Evolutionary conservation across 805 yeast genomes (phyloP).

Genomic region (Yarrowia deformans): DNA sequence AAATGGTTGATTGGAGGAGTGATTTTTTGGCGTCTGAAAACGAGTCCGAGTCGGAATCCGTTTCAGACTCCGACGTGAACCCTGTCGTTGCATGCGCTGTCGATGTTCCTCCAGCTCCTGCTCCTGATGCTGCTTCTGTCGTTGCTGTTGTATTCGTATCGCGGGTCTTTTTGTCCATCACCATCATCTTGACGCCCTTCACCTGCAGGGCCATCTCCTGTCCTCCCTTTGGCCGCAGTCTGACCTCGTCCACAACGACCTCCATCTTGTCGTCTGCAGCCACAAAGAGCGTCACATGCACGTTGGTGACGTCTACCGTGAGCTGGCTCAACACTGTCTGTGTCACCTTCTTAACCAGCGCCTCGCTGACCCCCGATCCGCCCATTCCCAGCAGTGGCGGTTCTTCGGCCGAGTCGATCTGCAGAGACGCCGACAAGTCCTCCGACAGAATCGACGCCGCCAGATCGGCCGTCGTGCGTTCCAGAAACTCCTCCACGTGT

Average conservation of each 20-base stretch:
- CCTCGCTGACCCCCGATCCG: slow-evolving; percentile 4
- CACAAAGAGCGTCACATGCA: slow-evolving; percentile 19
- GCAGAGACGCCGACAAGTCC: neutral
- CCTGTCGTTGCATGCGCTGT: slow-evolving; percentile 2
- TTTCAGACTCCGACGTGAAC: slow-evolving; percentile 11
- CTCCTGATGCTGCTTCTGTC: neutral
- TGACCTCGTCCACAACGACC: slow-evolving; percentile 41
- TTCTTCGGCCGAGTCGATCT: slow-evolving; percentile 15
- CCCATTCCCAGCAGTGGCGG: slow-evolving; percentile 30
- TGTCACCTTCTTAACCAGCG: slow-evolving; percentile 20
- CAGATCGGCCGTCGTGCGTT: slow-evolving; percentile 30
- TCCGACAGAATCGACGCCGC: slow-evolving; percentile 29
- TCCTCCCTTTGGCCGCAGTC: slow-evolving; percentile 44
- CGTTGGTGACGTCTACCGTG: slow-evolving; percentile 7
- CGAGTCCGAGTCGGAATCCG: slow-evolving; percentile 41
- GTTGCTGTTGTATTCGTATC: neutral
- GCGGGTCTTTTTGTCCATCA: slow-evolving; percentile 1
- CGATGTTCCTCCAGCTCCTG: neutral
- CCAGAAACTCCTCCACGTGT: slow-evolving; percentile 40
- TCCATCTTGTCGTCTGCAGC: slow-evolving; percentile 28
- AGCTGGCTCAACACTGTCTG: slow-evolving; percentile 13
- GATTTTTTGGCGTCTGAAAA: slow-evolving; percentile 42
- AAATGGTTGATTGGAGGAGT: slow-evolving; percentile 59
- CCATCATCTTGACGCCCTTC: slow-evolving; percentile 12
- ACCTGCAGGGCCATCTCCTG: slow-evolving; percentile 17